These are phyloP conservation scores for Paragyromitra xinjiangensis DNA, from an alignment of 495 filamentous ascomycete species.

Conservation along the genomic window DNA sequence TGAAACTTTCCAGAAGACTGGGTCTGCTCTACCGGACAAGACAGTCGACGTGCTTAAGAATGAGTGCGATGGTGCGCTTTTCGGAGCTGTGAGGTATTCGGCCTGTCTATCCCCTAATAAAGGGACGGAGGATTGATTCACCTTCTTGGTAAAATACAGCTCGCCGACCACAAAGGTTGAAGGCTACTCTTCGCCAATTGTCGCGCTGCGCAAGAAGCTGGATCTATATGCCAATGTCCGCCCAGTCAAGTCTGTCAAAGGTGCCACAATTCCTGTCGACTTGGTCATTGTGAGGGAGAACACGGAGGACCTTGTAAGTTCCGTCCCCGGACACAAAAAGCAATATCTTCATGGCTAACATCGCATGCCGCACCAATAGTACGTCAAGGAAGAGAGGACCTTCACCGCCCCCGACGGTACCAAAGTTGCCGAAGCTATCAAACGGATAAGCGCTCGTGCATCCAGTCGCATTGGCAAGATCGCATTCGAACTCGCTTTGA, in stretches of 20 bases:
- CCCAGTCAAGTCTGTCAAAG: conserved; percentile 84
- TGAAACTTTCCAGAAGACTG: conserved; percentile 88
- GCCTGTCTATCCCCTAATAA: conserved; percentile 46
- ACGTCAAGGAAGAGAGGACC: conserved; percentile 96
- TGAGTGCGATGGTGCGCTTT: conserved; percentile 95
- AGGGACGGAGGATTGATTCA: neutral
- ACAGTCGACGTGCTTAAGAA: conserved; percentile 84
- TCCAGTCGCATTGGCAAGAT: conserved; percentile 85
- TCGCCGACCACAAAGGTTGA: conserved; percentile 87
- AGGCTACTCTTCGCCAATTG: conserved; percentile 97
- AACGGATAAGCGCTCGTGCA: conserved; percentile 89
- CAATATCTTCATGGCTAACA: neutral
- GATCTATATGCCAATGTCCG: conserved; percentile 97
- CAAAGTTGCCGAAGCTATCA: conserved; percentile 95
- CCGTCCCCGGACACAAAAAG: neutral
- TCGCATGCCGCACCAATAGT: conserved; percentile 58
- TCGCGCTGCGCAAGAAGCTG: conserved; percentile 92
- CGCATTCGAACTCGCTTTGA: conserved; percentile 91
- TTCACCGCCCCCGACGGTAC: conserved; percentile 70
- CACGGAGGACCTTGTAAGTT: conserved; percentile 79
- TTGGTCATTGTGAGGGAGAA: conserved; percentile 98
- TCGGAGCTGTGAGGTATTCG: conserved; percentile 82
- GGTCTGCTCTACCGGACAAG: conserved; percentile 84
- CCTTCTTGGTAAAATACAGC: conserved; percentile 38
- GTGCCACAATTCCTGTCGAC: conserved; percentile 75